Evolutionary conservation across 768 basidiomycete genomes (phyloP).

Genomic region (Leucosporidium creatinivorum): DNA sequence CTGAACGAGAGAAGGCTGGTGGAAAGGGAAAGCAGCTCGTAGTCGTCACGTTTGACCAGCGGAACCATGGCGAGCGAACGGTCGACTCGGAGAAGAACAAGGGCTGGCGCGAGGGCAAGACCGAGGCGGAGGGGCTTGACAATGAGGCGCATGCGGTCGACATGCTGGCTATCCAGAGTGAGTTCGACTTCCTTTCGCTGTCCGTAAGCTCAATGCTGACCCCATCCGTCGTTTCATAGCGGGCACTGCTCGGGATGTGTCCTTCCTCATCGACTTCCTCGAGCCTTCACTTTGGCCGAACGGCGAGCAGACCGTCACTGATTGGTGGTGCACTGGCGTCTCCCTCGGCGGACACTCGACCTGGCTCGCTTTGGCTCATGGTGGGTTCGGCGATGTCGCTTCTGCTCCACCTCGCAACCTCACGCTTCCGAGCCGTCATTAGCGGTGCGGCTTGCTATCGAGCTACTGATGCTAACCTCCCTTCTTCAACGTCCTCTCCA

Average conservation of each 20-base stretch:
- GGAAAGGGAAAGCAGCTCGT: conserved; percentile 43
- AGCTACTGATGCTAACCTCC: too few species aligned
- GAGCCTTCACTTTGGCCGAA: conserved; percentile 64
- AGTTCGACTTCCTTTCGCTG: conserved; percentile 15
- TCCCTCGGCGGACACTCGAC: conserved; percentile 79
- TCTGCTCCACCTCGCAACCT: too few species aligned
- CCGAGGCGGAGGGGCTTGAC: conserved; percentile 39
- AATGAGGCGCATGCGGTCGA: conserved; percentile 40
- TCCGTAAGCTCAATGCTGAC: background rate
- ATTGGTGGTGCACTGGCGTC: conserved; percentile 67
- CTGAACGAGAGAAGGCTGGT: conserved; percentile 15
- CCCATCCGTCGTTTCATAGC: conserved; percentile 35
- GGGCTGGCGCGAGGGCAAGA: conserved; percentile 41
- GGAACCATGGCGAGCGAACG: conserved; percentile 50
- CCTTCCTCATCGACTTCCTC: conserved; percentile 72
- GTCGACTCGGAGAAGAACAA: conserved; percentile 45
- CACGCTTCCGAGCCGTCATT: too few species aligned
- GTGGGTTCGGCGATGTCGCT: conserved; percentile 42
- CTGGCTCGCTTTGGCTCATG: conserved; percentile 60
- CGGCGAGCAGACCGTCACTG: conserved; percentile 54
- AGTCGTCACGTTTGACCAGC: conserved; percentile 51
- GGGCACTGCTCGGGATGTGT: conserved; percentile 68
- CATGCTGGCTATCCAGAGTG: conserved; percentile 51
- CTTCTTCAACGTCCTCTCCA: background rate
- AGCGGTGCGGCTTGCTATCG: too few species aligned